Base-by-base conservation (phyloP, 2,329 filamentous ascomycete species). In the Aureobasidium subglaciale region DNA sequence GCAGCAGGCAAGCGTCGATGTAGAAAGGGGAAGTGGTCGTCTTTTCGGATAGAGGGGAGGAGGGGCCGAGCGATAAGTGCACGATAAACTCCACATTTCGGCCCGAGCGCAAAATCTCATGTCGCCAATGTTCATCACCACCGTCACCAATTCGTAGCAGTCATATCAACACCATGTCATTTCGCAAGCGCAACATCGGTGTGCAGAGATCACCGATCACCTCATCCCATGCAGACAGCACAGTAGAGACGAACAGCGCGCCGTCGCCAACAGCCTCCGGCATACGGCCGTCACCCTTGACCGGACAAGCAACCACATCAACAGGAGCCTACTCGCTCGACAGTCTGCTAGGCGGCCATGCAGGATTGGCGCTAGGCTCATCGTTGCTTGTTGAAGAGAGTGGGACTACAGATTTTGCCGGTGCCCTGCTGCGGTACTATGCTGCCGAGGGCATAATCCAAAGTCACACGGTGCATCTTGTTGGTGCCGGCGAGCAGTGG, bases 401-500 rank as follows among this genome's bases (percentile, higher is more conserved):
- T 56, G 92, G 92, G 0, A 96, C 92, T 1, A 99, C 93, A 0
- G 93, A 99, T 69, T 99, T 95, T 73, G 85, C 88, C 0, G 89
- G 91, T 2, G 82, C 88, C 24, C 73, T 97, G 57, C 72, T 96
- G 41, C 82, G 88, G 55, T 96, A 93, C 69, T 99, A 90, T 72
- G 92, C 90, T 1, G 91, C 92, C 0, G 91, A 99, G 71, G 93
- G 93, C 2, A 81, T 97, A 4, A 82, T 95, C 5, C 93, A 99
- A 67, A 90, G 89, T 1, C 93, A 99, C 66, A 81, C 85, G 56
- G 82, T 99, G 49, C 90, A 96, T 70, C 83, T 95, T 3, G 78
- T 97, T 34, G 92, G 90, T 2, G 78, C 88, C 59, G 82, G 84
- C 7, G 87, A 93, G 59, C 76, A 79, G 43, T 97, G 93, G 93